These are phyloP conservation scores for Rhynchospora pubera DNA, from an alignment of 176 grass and related monocot species.

Conservation along the genomic window DNA sequence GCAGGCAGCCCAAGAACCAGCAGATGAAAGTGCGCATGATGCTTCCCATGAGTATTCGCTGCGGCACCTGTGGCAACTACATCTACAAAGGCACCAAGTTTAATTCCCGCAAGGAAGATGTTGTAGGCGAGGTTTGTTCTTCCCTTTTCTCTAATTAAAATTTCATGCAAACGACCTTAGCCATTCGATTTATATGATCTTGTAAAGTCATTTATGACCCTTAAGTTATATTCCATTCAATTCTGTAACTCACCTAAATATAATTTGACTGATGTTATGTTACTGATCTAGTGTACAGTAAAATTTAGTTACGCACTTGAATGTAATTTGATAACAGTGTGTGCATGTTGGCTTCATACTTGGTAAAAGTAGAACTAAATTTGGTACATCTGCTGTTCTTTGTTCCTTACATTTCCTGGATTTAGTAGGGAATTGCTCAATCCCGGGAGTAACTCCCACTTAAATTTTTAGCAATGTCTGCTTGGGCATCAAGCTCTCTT, in stretches of 20 bases:
- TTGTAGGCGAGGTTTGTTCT: conserved; percentile 32
- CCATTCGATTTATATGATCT: background rate
- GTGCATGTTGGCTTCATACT: background rate
- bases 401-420: background rate
- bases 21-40: conserved; percentile 51
- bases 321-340: background rate
- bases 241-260: background rate
- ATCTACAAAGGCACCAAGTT: conserved; percentile 52
- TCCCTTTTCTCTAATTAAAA: background rate
- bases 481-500: background rate
- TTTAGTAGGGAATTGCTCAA: background rate
- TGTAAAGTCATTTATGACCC: background rate
- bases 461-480: background rate
- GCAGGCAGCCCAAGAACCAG: conserved; percentile 42
- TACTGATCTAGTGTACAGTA: background rate
- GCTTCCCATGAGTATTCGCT: conserved; percentile 63
- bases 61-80: conserved; percentile 40
- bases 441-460: background rate
- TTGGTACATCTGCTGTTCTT: background rate
- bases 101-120: conserved; percentile 46
- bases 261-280: background rate
- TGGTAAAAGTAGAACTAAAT: background rate
- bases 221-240: background rate
- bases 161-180: background rate
- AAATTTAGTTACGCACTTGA: background rate